phyloP scores from a whole-genome alignment of 2,329 filamentous ascomycete species.

The Botrytis porri region DNA sequence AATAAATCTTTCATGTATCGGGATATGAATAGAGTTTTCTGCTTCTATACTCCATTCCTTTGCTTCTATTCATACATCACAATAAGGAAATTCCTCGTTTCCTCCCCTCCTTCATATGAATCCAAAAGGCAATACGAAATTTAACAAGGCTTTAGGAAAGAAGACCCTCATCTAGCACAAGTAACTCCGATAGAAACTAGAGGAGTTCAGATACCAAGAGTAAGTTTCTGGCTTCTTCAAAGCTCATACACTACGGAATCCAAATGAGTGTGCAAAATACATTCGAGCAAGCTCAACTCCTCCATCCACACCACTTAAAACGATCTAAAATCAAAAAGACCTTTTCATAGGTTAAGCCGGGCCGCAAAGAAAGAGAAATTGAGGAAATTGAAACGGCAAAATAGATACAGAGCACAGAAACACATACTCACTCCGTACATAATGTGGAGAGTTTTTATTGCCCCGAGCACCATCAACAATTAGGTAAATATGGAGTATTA shows the following conservation, averaged over 20 bases:
- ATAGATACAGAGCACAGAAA: background rate
- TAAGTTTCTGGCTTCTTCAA: background rate
- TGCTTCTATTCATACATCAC: background rate
- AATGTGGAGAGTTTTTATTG: background rate
- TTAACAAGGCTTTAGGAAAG: background rate
- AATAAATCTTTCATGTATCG: background rate
- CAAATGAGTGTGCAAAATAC: background rate
- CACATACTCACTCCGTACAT: background rate
- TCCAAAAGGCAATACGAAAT: background rate
- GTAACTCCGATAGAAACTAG: background rate
- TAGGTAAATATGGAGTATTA: background rate
- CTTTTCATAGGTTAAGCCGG: background rate
- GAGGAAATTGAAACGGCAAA: background rate
- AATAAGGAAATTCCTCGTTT: background rate
- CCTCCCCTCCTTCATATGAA: background rate
- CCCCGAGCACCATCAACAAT: background rate
- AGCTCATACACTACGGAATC: background rate
- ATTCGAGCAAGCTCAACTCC: background rate
- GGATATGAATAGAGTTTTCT: background rate
- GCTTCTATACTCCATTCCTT: background rate
- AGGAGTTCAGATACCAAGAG: background rate
- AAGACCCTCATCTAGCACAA: background rate
- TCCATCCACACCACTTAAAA: background rate
- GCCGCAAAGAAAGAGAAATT: background rate
- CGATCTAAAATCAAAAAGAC: background rate